phyloP scores from a whole-genome alignment of 331 rosid species.

The Acacia concinna region DNA sequence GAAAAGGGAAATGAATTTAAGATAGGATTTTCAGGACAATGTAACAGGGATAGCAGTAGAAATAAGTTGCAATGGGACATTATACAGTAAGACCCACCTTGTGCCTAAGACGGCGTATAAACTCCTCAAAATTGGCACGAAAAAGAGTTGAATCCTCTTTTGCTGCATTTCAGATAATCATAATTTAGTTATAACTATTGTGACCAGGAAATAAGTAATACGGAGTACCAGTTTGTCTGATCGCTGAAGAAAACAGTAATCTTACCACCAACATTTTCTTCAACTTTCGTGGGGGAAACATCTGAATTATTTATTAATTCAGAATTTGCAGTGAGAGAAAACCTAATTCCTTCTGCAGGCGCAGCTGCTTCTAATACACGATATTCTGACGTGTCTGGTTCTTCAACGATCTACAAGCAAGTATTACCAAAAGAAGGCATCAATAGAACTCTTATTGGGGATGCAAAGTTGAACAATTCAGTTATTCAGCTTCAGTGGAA shows the following conservation, averaged over 20 bases:
- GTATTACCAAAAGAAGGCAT: constrained; percentile 15
- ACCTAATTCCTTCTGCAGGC: constrained; percentile 58
- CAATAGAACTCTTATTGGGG: neutral
- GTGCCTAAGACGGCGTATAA: constrained; percentile 65
- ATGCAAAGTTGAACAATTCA: constrained; percentile 11
- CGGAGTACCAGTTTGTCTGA: constrained; percentile 15
- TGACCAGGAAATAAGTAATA: constrained; percentile 23
- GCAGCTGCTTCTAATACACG: constrained; percentile 60
- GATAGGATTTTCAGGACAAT: constrained; percentile 1
- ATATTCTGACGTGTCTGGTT: constrained; percentile 56
- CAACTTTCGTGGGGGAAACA: constrained; percentile 39
- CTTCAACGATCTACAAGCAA: constrained; percentile 48
- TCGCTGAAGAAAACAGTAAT: constrained; percentile 26
- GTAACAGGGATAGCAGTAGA: constrained; percentile 16
- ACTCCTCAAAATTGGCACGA: constrained; percentile 96
- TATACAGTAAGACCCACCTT: constrained; percentile 53
- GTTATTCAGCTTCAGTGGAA: constrained; percentile 27
- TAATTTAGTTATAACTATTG: constrained; percentile 35
- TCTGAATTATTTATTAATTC: constrained; percentile 43
- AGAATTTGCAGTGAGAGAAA: constrained; percentile 44
- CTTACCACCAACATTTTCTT: constrained; percentile 62
- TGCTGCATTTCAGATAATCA: constrained; percentile 45
- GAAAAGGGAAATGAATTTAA: neutral
- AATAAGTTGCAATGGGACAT: constrained; percentile 28
- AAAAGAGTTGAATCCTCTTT: constrained; percentile 51